Evolutionary conservation across 2,329 filamentous ascomycete genomes (phyloP), one percentile per base, ranked within the genome.

Genomic region (Colletotrichum viniferum): DNA sequence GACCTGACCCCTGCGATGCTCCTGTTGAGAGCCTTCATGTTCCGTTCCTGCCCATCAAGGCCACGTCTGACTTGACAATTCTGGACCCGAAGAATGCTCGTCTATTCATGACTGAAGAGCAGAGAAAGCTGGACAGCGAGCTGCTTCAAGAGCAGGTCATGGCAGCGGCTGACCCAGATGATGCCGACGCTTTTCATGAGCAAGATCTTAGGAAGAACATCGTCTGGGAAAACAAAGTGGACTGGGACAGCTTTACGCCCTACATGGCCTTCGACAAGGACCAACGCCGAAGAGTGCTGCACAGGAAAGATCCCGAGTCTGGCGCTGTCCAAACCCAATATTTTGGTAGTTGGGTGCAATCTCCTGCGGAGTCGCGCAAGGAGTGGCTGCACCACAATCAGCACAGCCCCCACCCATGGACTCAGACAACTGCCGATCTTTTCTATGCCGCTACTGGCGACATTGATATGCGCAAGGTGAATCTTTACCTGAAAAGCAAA

Each of bases 401-500:
- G 13, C 65, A 73, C 64, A 75, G 60, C 32, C n/a, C 52, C 30
- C 6, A 77, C 18, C 52, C 60, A 4, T 71, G 61, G 32, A 75
- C 71, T 4, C 74, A 75, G 34, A 61, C 72, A 24, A 72, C 68
- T 14, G 32, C 62, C 2, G 80, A 82, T 32, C 32, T 71, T 3
- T 77, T 79, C 43, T 82, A 79, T n/a, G 26, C n/a, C 5, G 69
- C 70, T 21, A 73, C 58, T 2, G 78, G 74, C 8, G 34, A 68
- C 21, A 52, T 79, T 38, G 79, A 83, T 18, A 28, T 78, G 4
- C 77, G 80, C n/a, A 79, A 73, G 4, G 78, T 78, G 77, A 79
- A 81, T 28, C 58, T 71, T 2, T 83, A 83, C 55, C 77, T 77
- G 36, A 73, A 60, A 7, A 73, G 43, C 73, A 73, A 76, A 62